Conservation (phyloP, 352 stramenopile species). For the Thalassiosira hispida region DNA sequence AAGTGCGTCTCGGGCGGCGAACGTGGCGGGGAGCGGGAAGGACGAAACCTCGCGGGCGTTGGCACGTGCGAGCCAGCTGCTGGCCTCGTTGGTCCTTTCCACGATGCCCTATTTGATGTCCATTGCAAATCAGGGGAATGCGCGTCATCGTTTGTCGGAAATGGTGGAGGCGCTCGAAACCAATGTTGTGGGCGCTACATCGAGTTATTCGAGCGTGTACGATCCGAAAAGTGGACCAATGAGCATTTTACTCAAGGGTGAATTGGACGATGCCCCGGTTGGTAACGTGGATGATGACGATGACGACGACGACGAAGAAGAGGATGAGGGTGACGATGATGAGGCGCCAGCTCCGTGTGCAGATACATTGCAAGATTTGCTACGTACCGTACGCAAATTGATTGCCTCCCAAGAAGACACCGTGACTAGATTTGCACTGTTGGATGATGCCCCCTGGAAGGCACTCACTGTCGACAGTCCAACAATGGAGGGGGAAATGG, state of each 20-base stretch:
- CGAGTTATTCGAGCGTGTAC: constrained; percentile 41
- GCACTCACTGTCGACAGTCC: constrained; percentile 35
- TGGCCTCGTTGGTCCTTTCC: constrained; percentile 65
- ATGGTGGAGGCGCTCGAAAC: constrained; percentile 60
- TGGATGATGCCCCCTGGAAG: constrained; percentile 71
- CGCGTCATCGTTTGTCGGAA: constrained; percentile 23
- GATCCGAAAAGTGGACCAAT: constrained; percentile 60
- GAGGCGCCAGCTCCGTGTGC: constrained; percentile 62
- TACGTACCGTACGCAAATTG: constrained; percentile 53
- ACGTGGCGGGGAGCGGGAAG: background rate
- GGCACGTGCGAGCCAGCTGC: constrained; percentile 29
- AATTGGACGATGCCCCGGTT: constrained; percentile 59
- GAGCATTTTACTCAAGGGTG: constrained; percentile 62
- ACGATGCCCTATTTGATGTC: constrained; percentile 63
- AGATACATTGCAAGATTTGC: constrained; percentile 80
- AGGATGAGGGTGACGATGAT: constrained; percentile 62
- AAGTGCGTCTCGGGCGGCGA: constrained; percentile 25
- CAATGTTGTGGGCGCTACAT: constrained; percentile 30
- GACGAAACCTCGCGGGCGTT: background rate
- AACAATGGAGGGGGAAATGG: background rate
- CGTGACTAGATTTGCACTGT: constrained; percentile 56
- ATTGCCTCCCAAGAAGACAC: constrained; percentile 16
- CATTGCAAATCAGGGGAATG: background rate
- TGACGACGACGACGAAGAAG: constrained; percentile 53
- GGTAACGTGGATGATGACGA: constrained; percentile 4